Base-by-base conservation (phyloP, 495 filamentous ascomycete genomes). In the Hyphodiscus hymeniophilus region DNA sequence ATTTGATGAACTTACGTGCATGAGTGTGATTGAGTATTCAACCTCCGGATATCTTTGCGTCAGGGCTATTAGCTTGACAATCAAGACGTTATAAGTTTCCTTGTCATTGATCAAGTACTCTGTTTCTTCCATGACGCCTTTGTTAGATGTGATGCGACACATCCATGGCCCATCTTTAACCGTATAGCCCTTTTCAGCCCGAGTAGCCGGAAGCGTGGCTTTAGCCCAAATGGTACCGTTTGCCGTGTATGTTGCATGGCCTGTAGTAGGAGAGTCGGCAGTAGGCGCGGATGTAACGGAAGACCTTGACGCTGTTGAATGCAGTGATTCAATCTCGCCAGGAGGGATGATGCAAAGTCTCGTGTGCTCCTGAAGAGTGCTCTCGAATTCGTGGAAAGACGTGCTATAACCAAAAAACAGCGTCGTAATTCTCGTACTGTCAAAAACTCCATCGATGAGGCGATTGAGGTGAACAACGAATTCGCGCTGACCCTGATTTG, bases 101-200 rank as follows among this genome's bases (percentile, higher is more conserved):
- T 41, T 31, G 38, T 42, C 23, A 8, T 1, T 17, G 30, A 48
- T 8, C 6, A 23, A 20, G 15, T 1, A 11, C 12, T n/a, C 10
- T 35, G 20, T 20, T 39, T 32, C 21, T 11, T 24, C 0, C 10
- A 13, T 26, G n/a, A 13, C n/a, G n/a, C 26, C 26, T 28, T n/a
- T 31, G 7, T 16, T 26, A 8, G 7, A 26, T 6, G n/a, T 2
- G 6, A 36, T 30, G 33, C 42, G 33, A 17, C 40, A 47, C 5
- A 41, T 4, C 50, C 50, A 53, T 10, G 43, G 44, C 2, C 50
- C 44, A 22, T 53, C 44, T 15, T 41, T 18, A 2, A 53, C 13
- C 3, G 38, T 43, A 26, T 53, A 53, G 3, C 50, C 50, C 15
- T 15, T 26, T n/a, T 39, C 33, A 10, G 28, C 39, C n/a, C 38